Conservation (phyloP, 306 rosid species). For the Dalbergia cochinchinensis region DNA sequence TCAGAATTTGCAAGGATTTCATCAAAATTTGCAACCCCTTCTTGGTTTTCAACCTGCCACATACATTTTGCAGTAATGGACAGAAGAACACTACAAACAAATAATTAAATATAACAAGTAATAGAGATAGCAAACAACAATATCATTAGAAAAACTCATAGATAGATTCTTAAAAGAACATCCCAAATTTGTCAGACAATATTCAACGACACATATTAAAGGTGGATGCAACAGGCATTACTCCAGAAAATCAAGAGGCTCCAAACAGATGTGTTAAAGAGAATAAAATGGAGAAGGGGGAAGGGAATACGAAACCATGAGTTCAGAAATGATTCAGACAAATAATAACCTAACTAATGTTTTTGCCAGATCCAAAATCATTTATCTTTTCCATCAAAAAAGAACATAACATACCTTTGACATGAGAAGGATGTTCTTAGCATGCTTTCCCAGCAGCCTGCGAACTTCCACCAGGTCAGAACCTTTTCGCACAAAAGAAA, state of each 20-base stretch:
- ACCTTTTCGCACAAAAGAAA: conserved; percentile 94
- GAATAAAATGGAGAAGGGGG: neutral
- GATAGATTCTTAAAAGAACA: conserved; percentile 15
- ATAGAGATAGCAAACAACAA: conserved; percentile 3
- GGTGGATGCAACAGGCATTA: conserved; percentile 17
- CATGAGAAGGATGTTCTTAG: conserved; percentile 93
- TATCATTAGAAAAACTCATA: neutral
- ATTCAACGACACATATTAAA: conserved; percentile 6
- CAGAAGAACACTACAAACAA: conserved; percentile 1
- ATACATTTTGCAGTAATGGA: conserved; percentile 26
- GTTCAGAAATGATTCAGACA: conserved; percentile 13
- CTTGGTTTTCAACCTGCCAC: conserved; percentile 94
- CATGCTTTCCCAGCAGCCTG: conserved; percentile 79
- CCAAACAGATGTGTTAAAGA: neutral
- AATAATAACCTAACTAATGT: neutral
- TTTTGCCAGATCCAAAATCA: conserved; percentile 13
- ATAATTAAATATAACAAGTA: conserved; percentile 20
- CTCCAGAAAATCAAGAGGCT: conserved; percentile 12
- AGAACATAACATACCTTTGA: conserved; percentile 80
- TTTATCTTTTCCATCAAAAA: conserved; percentile 4
- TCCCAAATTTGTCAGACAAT: conserved; percentile 15
- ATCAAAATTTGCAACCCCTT: conserved; percentile 98
- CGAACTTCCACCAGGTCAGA: conserved; percentile 91
- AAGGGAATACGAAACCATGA: conserved; percentile 9
- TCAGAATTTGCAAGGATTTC: conserved; percentile 94